Evolutionary conservation across 148 eudicot species (phyloP).

Genomic region (Polygonum maritimum): DNA sequence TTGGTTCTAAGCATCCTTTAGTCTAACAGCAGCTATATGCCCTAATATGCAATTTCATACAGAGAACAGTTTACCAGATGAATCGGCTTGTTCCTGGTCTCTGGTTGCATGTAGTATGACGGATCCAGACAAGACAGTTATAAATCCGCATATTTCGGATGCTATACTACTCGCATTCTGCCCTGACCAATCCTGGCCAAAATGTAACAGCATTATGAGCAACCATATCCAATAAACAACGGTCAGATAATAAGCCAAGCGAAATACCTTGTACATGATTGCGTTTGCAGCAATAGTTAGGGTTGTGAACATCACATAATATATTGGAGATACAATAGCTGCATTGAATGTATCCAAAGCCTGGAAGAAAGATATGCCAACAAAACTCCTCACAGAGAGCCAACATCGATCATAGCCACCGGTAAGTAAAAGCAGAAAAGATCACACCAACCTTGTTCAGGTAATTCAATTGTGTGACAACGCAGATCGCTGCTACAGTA

Average conservation of each 20-base stretch:
- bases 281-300: slow-evolving; percentile 74
- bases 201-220: neutral
- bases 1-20: too few species aligned
- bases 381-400: neutral
- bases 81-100: slow-evolving; percentile 49
- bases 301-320: slow-evolving; percentile 93
- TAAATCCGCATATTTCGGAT: slow-evolving; percentile 80
- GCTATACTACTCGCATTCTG: slow-evolving; percentile 64
- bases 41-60: neutral
- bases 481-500: slow-evolving; percentile 55
- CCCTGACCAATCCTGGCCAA: slow-evolving; percentile 66
- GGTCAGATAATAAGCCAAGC: neutral
- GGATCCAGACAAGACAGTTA: slow-evolving; percentile 70
- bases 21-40: too few species aligned
- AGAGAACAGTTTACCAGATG: slow-evolving; percentile 30
- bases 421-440: neutral
- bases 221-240: neutral
- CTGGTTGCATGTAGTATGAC: slow-evolving; percentile 60
- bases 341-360: slow-evolving; percentile 76
- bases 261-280: slow-evolving; percentile 80
- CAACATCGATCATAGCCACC: neutral
- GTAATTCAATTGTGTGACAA: slow-evolving; percentile 80
- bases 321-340: slow-evolving; percentile 85
- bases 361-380: slow-evolving; percentile 22
- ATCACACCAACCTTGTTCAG: slow-evolving; percentile 58